Evolutionary conservation across 805 yeast genomes (phyloP).

Genomic region (Alloascoidea africana): DNA sequence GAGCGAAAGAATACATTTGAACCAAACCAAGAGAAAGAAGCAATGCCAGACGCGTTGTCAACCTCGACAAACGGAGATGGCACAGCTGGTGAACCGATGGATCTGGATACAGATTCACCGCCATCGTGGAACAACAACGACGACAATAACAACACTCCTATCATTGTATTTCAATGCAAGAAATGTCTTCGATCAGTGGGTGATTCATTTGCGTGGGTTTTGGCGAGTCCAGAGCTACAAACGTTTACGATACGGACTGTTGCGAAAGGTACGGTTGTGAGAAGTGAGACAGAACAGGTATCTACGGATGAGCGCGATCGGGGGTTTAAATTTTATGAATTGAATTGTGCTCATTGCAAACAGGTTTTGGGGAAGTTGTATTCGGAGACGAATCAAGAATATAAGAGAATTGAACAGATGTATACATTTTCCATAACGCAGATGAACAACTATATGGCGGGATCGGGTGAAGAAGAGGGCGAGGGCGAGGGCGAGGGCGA

Average conservation of each 20-base stretch:
- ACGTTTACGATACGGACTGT: background rate
- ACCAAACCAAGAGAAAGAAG: too few species aligned
- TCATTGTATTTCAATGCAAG: conserved; percentile 1
- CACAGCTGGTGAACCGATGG: too few species aligned
- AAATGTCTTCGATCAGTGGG: conserved; percentile 2
- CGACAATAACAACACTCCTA: too few species aligned
- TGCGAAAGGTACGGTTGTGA: conserved; percentile 1
- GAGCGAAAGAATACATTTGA: too few species aligned
- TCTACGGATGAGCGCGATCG: conserved; percentile 1
- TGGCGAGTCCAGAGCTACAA: background rate
- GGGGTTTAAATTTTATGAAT: conserved; percentile 1
- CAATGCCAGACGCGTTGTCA: too few species aligned
- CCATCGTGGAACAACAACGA: too few species aligned
- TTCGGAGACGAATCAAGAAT: background rate
- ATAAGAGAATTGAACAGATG: background rate
- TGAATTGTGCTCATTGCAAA: background rate
- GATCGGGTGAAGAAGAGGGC: background rate
- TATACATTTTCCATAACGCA: conserved; percentile 1
- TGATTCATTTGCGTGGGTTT: conserved; percentile 2
- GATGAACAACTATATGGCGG: background rate
- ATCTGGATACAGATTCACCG: too few species aligned
- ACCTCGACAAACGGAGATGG: too few species aligned
- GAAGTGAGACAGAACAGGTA: background rate
- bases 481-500: too few species aligned
- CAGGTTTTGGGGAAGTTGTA: conserved; percentile 1